Evolutionary conservation across 2,329 filamentous ascomycete species (phyloP), one percentile per base, ranked within the genome.

Genomic region (Beauveria medogensis): DNA sequence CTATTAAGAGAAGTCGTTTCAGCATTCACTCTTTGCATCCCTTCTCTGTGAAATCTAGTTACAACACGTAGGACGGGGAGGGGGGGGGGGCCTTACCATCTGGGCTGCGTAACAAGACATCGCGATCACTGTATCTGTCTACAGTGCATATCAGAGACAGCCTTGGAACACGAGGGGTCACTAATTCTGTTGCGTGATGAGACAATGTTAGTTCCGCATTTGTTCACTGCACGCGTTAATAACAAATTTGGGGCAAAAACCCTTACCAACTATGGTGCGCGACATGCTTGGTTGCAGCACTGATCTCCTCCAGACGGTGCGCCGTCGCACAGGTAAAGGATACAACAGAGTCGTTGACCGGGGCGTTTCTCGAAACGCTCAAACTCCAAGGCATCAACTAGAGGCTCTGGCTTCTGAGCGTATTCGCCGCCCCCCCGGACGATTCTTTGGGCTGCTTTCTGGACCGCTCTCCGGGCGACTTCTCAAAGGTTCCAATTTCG

Each of bases 281-380:
- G 14, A 12, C 37, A 43, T 4, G 3, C 26, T 37, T 4, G 7
- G 22, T 47, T 18, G 5, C 26, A 47, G n/a, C 50, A 22, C 16
- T 18, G 28, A 24, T 9, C n/a, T 20, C 37, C n/a, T 60, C 57
- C 14, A 47, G 8, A 18, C 22, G 34, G 8, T 9, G 28, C 20
- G 57, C 50, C n/a, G 48, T 47, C n/a, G 37, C 12, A 43, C 57
- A 60, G 2, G 48, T 26, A 20, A 60, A 60, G 2, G 57, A 60
- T 30, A 40, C 28, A 1, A 37, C 14, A 16, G 57, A 60, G 9
- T 37, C 43, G 26, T 48, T 24, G 18, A 5, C 24, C 10, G 3
- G 18, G 24, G 10, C 5, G 2, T 46, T 34, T 26, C 22, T 26
- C 16, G 20, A 43, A 26, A 14, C 20, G 22, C 22, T 18, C 18